A percentile compares a stretch with the other conserved stretches of the same genome.
phyloP scores from a whole-genome alignment of 2,329 filamentous ascomycete species.

The Helminthosporium solani region DNA sequence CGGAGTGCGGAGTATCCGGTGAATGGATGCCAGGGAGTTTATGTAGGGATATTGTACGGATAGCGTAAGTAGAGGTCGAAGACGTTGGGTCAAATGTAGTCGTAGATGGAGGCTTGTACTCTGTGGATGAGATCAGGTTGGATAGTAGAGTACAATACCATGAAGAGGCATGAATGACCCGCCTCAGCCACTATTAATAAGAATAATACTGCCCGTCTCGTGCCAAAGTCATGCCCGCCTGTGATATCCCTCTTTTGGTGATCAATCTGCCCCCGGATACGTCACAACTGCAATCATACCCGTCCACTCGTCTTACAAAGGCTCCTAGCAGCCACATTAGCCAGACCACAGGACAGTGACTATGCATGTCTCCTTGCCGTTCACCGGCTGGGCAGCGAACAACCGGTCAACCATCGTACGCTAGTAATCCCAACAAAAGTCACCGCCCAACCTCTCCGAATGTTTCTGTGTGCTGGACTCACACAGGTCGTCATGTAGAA shows the following conservation, averaged over 20 bases:
- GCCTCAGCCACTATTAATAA: constrained; percentile 6
- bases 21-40: too few relatives aligned
- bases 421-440: too few relatives aligned
- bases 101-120: too few relatives aligned
- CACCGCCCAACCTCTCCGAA: too few relatives aligned
- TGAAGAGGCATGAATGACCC: constrained; percentile 15
- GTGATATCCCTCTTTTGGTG: background rate
- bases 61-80: background rate
- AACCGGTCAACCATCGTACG: too few relatives aligned
- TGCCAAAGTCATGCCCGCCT: constrained; percentile 25
- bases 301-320: constrained; percentile 11
- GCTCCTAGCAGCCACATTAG: constrained; percentile 21
- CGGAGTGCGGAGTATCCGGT: too few relatives aligned
- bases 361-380: constrained; percentile 9
- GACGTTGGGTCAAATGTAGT: background rate
- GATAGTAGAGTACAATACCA: constrained; percentile 9
- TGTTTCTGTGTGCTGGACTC: too few relatives aligned
- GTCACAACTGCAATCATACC: constrained; percentile 24
- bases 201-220: constrained; percentile 22
- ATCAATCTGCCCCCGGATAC: constrained; percentile 14
- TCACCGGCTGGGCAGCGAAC: background rate
- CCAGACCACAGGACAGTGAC: constrained; percentile 27
- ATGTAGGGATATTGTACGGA: background rate
- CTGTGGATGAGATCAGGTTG: background rate
- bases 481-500: too few relatives aligned